A percentile compares a stretch with the other conserved stretches of the same genome.
Conservation (phyloP, 2,329 filamentous ascomycete species). For the Xylaria sp. region DNA sequence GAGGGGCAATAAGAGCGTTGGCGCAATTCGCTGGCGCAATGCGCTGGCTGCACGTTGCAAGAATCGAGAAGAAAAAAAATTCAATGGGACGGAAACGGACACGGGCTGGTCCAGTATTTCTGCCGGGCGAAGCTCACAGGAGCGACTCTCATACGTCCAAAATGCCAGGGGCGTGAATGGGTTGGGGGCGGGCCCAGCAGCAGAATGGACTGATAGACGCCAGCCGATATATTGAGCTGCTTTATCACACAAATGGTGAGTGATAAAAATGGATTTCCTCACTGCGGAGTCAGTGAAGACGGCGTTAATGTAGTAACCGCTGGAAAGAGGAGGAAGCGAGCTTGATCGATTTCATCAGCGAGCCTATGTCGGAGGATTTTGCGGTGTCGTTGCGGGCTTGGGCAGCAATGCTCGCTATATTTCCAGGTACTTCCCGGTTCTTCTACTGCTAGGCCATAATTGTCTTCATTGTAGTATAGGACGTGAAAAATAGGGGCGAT, state of each 20-base stretch:
- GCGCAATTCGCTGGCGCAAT: constrained; percentile 43
- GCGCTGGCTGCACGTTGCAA: constrained; percentile 44
- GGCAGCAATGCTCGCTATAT: constrained; percentile 53
- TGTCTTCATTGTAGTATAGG: constrained; percentile 44
- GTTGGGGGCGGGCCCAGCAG: constrained; percentile 44
- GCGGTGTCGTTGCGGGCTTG: constrained; percentile 51
- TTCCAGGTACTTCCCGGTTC: constrained; percentile 50
- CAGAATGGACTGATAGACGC: constrained; percentile 36
- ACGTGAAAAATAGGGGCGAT: constrained; percentile 44
- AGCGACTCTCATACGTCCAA: constrained; percentile 45
- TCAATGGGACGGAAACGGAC: constrained; percentile 39
- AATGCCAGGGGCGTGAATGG: constrained; percentile 39
- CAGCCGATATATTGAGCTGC: constrained; percentile 34
- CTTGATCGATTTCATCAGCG: constrained; percentile 43
- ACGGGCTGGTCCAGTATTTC: constrained; percentile 42
- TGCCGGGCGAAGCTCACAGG: constrained; percentile 44
- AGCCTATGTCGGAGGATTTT: constrained; percentile 52
- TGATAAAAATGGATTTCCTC: constrained; percentile 32
- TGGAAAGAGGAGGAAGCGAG: constrained; percentile 42
- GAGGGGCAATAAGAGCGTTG: constrained; percentile 35
- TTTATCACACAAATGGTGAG: constrained; percentile 30
- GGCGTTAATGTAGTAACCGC: constrained; percentile 33
- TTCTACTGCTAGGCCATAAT: constrained; percentile 35
- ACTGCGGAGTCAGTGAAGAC: constrained; percentile 32
- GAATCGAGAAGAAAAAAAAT: constrained; percentile 37